Conservation (phyloP, 495 filamentous ascomycete species). For the Penicillium malachiteum region DNA sequence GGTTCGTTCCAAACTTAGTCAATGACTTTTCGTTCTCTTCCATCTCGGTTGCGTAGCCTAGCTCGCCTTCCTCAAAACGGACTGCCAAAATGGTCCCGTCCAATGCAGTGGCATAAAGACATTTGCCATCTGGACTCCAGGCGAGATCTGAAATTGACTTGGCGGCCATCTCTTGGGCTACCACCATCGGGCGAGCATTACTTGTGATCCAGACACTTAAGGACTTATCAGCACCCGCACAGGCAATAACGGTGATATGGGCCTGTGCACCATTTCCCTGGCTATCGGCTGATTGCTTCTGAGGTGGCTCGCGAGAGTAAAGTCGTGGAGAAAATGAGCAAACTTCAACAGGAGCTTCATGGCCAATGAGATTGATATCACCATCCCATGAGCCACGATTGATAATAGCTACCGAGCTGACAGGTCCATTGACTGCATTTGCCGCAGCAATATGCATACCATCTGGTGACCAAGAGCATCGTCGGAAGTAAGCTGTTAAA, state of each 20-base stretch:
- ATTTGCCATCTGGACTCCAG: constrained; percentile 91
- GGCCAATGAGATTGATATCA: constrained; percentile 95
- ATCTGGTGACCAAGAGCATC: constrained; percentile 96
- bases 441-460: constrained; percentile 95
- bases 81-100: constrained; percentile 83
- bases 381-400: constrained; percentile 91
- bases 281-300: constrained; percentile 42
- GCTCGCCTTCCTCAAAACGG: constrained; percentile 67
- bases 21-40: constrained; percentile 91
- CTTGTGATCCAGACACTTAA: constrained; percentile 97
- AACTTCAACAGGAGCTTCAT: constrained; percentile 95
- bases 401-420: constrained; percentile 95
- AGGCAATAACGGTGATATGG: constrained; percentile 93
- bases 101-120: constrained; percentile 77
- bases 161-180: constrained; percentile 78
- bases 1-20: constrained; percentile 85
- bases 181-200: constrained; percentile 82
- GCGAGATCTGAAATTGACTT: constrained; percentile 93
- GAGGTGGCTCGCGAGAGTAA: constrained; percentile 69
- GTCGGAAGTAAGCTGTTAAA: constrained; percentile 92
- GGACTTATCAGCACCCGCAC: constrained; percentile 93
- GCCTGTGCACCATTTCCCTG: constrained; percentile 33
- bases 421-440: constrained; percentile 94
- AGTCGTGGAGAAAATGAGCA: constrained; percentile 94
- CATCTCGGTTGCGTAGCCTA: constrained; percentile 69